Evolutionary conservation across 2,329 filamentous ascomycete species (phyloP).

Genomic region (Fusarium brachygibbosum): DNA sequence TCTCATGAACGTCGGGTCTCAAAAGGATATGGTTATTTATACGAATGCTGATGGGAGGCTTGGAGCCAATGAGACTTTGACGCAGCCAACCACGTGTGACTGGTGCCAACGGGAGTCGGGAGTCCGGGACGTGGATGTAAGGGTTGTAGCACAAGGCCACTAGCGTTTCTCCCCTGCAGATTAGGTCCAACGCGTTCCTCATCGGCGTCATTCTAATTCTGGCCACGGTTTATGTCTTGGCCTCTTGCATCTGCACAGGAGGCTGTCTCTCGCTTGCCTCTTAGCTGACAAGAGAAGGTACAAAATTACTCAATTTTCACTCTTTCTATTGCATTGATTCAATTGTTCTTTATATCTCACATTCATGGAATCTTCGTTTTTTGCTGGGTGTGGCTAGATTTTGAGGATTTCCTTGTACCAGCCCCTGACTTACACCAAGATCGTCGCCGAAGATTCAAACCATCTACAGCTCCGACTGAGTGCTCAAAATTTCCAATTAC

Average conservation of each 20-base stretch:
- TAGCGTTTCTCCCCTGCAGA: slow-evolving; percentile 31
- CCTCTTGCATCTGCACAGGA: slow-evolving; percentile 20
- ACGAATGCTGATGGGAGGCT: slow-evolving; percentile 3
- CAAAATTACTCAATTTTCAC: neutral
- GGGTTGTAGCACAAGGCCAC: slow-evolving; percentile 26
- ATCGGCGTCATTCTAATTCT: slow-evolving; percentile 37
- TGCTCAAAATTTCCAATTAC: neutral
- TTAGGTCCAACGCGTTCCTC: slow-evolving; percentile 28
- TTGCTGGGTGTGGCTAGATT: slow-evolving; percentile 2
- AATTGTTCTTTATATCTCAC: neutral
- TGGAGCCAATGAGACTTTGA: slow-evolving; percentile 23
- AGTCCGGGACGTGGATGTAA: neutral
- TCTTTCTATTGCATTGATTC: neutral
- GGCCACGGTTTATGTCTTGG: slow-evolving; percentile 43
- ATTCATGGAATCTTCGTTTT: slow-evolving; percentile 27
- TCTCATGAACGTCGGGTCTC: neutral
- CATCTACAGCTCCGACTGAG: neutral
- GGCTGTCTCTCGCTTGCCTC: slow-evolving; percentile 19
- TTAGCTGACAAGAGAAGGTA: slow-evolving; percentile 7
- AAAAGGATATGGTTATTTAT: neutral
- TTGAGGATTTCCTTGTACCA: slow-evolving; percentile 16
- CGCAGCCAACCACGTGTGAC: slow-evolving; percentile 24
- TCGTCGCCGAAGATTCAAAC: slow-evolving; percentile 11
- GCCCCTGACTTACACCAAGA: slow-evolving; percentile 44
- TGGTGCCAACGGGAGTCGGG: neutral